Evolutionary conservation across 306 rosid genomes (phyloP), one percentile per base, ranked within the genome.

Genomic region (Cucumis melo): DNA sequence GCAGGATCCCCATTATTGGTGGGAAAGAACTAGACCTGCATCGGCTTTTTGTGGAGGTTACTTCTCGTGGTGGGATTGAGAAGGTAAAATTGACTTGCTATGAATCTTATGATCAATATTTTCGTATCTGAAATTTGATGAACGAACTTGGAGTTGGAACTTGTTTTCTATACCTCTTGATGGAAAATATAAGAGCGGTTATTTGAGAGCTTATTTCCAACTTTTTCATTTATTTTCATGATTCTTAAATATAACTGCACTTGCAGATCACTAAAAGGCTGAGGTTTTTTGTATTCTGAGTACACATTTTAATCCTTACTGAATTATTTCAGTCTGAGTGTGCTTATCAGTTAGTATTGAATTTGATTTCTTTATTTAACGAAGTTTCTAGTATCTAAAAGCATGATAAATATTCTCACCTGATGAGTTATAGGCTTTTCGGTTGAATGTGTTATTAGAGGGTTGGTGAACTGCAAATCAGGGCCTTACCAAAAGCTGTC

Each of bases 11-110:
- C 42, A 83, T 83, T 32, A 87, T 89, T 56, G 98, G 97, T 53
- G 98, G 98, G 74, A 89, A 75, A 74, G 93, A 90, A 59, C 82
- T 92, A 10, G 92, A 90, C 81, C 83, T 92, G 86, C 98, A 92
- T 84, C 83, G 80, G 51, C 89, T 92, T 62, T 92, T 92, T 53
- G 83, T 85, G 77, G 92, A 92, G 85, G 98, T 90, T 60, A 92
- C 96, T 63, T 77, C 88, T 7, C 96, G 96, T 9, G 98, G 98
- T 36, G 98, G 98, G 58, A 78, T 92, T 46, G 90, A 83, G 23
- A 87, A 89, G 88, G 98, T 92, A 76, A 78, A 82, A 56, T 68
- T 29, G 74, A 83, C 74, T 65, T 19, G 14, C 48, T 60, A 24
- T 68, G 55, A 23, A 38, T 27, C 44, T 41, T 5, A 10, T 76